Conservation (phyloP, 2,329 filamentous ascomycete genomes). For the Huntiella abstrusa region DNA sequence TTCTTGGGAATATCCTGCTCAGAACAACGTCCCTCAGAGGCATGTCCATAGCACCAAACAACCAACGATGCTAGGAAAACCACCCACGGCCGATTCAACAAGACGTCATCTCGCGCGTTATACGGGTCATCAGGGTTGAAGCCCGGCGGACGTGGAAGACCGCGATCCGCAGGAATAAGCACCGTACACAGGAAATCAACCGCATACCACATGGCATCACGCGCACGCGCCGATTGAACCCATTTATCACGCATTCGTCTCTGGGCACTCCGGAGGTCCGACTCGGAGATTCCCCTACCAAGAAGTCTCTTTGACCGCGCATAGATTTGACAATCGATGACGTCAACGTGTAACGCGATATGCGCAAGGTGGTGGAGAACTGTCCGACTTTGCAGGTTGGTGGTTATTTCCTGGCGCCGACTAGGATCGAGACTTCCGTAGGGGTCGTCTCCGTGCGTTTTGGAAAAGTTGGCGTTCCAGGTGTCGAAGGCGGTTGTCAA, state of each 20-base stretch:
- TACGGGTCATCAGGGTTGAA: slow-evolving; percentile 32
- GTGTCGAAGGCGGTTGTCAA: slow-evolving; percentile 78
- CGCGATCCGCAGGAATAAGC: slow-evolving; percentile 37
- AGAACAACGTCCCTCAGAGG: slow-evolving; percentile 61
- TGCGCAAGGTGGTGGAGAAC: slow-evolving; percentile 87
- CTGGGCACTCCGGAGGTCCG: slow-evolving; percentile 63
- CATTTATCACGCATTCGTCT: slow-evolving; percentile 73
- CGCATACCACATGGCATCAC: slow-evolving; percentile 85
- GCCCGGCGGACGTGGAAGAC: slow-evolving; percentile 16
- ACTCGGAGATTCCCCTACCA: slow-evolving; percentile 63
- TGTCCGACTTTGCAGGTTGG: slow-evolving; percentile 69
- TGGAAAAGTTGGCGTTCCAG: slow-evolving; percentile 86
- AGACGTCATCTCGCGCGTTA: slow-evolving; percentile 67
- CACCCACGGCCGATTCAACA: slow-evolving; percentile 87
- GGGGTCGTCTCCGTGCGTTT: slow-evolving; percentile 40
- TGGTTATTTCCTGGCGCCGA: slow-evolving; percentile 16
- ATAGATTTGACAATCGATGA: slow-evolving; percentile 94
- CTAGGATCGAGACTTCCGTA: slow-evolving; percentile 18
- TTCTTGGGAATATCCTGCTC: slow-evolving; percentile 32
- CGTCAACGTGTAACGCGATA: slow-evolving; percentile 95
- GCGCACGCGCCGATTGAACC: slow-evolving; percentile 73
- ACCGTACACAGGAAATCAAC: slow-evolving; percentile 78
- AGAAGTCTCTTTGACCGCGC: slow-evolving; percentile 71
- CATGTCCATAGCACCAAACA: slow-evolving; percentile 89
- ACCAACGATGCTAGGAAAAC: slow-evolving; percentile 83